Evolutionary conservation across 2,329 filamentous ascomycete genomes (phyloP), one percentile per base, ranked within the genome.

Genomic region (Simplicillium aogashimaense): DNA sequence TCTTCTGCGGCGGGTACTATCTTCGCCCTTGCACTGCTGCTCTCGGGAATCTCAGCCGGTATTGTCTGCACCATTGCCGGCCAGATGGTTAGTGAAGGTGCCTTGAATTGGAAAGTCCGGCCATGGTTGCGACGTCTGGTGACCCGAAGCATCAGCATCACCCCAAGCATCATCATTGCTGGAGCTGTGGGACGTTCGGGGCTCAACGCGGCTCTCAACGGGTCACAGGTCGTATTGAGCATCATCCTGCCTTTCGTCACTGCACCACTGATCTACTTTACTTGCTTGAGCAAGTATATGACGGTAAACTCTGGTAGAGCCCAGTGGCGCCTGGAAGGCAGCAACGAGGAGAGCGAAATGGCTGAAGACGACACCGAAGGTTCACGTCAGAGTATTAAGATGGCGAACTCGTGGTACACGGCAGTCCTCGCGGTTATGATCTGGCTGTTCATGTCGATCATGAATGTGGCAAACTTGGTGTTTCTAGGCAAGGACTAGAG

Each of bases 61-160:
- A 86, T 94, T 29, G 82, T 94, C 3, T 94, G 87, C 63, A 94
- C 88, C 2, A 92, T 94, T 49, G 76, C 87, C 0, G 87, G 87
- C 0, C 87, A 94, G 58, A 92, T 94, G 80, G 82, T 94, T 17
- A 81, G 78, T 46, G 87, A 94, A 57, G 87, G 87, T 6, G 85
- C 87, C 45, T 59, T 94, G 35, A 76, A 78, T 36, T 88, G 86
- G 83, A 77, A 64, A 5, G 60, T 89, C 28, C 70, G 70, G 45
- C 87, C 87, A 0, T 94, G 87, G 87, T 53, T 89, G 9, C 80
- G 87, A 3, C 74, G 87, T 11, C 70, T 94, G 3, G 60, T 90
- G 37, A 94, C 87, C 0, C 75, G 87, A 18, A 76, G 73, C 37
- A 85, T 94, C 56, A 86, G 82, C 53, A 88, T 94, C 57, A 80